Base-by-base conservation (phyloP, 2,329 filamentous ascomycete species). In the Exophiala phaeomuriformis region DNA sequence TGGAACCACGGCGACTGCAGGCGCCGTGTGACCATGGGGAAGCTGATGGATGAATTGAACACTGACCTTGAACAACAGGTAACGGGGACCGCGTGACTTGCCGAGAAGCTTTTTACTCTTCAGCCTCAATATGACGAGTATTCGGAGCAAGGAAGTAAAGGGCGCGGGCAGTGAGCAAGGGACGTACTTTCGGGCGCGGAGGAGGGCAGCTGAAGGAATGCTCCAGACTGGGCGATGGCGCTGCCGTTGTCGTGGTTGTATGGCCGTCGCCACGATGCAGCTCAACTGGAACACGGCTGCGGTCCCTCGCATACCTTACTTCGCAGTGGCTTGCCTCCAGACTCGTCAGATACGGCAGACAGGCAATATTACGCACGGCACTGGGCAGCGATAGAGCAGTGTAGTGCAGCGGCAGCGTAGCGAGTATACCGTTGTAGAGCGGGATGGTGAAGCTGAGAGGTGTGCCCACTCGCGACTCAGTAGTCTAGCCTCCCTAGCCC, bases 1-100 rank as follows among this genome's bases (percentile, higher is more conserved):
- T 52, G 54, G 57, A 51, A 59, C 51, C 57, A 55, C 57, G 57
- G 57, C 48, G 57, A 54, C 37, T 49, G 53, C 49, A 54, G 53
- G 36, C 51, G 49, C 57, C 57, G 57, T 52, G 57, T 56, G 41
- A 55, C 53, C 47, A 12, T 41, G 39, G 39, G 5, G 12, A 27
- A 5, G 39, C 27, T 12, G 39, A 41, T 39, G 36, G 10, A 41
- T 51, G 51, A 31, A 49, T 31, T 12, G 43, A 32, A 27, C 39
- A 41, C 19, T 19, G 45, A 36, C 19, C 19, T 19, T 19, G 19
- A 37, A 37, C 31, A 31, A 27, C 45, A 48, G 45, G 33, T n/a
- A 12, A 12, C 9, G 12, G 40, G 12, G 9, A 19, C 40, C 9
- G 7, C 27, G 29, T 36, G 29, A 31, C 45, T 30, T 39, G 46